Evolutionary conservation across 179 eudicot genomes (phyloP).

Genomic region (Carnegiea gigantea): DNA sequence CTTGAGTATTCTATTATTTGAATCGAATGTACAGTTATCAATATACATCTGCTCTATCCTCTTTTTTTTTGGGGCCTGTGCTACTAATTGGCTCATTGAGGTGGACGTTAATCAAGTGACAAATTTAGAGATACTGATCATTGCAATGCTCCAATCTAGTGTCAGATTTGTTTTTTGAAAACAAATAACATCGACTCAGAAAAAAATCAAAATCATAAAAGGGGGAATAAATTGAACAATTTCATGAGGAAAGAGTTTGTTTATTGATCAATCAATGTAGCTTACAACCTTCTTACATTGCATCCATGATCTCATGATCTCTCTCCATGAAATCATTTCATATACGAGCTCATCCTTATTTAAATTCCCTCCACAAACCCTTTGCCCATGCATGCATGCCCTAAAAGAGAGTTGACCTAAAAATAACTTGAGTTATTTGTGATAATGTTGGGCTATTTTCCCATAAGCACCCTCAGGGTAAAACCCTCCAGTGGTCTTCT

Average conservation of each 20-base stretch:
- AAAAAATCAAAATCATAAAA: neutral
- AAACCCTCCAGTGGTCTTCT: conserved; percentile 57
- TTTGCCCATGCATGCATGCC: neutral
- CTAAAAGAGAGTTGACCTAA: too few relatives aligned
- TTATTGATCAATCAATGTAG: neutral
- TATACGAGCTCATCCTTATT: neutral
- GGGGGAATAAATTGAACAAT: neutral
- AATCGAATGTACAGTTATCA: too few relatives aligned
- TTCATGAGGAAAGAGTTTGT: neutral
- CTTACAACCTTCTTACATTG: neutral
- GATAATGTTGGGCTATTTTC: neutral
- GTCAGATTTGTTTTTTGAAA: too few relatives aligned
- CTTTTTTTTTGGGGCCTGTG: too few relatives aligned
- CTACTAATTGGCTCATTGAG: too few relatives aligned
- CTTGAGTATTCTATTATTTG: too few relatives aligned
- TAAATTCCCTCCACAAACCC: neutral
- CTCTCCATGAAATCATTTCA: neutral
- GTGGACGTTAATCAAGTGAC: too few relatives aligned
- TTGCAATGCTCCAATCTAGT: too few relatives aligned
- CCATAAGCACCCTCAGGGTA: conserved; percentile 75
- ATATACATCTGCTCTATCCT: too few relatives aligned
- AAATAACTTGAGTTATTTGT: too few relatives aligned
- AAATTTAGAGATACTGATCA: too few relatives aligned
- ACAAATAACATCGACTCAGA: too few relatives aligned
- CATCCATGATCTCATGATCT: neutral